Evolutionary conservation across 73 alveolate genomes (phyloP).

Genomic region (Paramecium sexaurelia): DNA sequence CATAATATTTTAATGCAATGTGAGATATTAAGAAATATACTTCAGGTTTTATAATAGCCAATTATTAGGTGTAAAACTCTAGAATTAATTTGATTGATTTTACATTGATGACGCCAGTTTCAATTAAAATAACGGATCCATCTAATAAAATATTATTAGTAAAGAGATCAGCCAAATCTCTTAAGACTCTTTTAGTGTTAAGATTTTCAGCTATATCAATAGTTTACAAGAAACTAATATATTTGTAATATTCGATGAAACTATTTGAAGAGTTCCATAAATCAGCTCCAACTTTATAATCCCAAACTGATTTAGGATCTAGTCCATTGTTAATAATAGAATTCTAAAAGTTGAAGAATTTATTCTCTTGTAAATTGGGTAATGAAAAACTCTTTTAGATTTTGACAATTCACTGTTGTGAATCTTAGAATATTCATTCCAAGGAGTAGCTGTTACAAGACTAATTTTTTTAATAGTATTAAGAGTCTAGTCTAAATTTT

Average conservation of each 20-base stretch:
- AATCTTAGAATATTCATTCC: too few relatives aligned
- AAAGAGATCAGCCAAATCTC: neutral
- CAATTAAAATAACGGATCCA: neutral
- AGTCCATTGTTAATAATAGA: neutral
- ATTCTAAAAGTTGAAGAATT: too few relatives aligned
- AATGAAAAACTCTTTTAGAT: neutral
- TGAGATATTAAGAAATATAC: too few relatives aligned
- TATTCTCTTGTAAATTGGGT: neutral
- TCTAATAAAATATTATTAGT: neutral
- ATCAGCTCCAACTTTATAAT: constrained; percentile 51
- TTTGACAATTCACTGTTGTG: too few relatives aligned
- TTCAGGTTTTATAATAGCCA: neutral
- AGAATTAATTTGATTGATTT: neutral
- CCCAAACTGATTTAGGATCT: constrained; percentile 55
- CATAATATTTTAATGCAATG: too few relatives aligned
- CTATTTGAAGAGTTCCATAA: neutral
- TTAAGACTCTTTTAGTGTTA: neutral
- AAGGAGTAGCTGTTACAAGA: too few relatives aligned
- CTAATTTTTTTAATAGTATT: too few relatives aligned
- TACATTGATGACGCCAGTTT: neutral
- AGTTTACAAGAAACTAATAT: neutral
- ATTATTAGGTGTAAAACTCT: neutral
- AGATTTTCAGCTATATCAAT: neutral
- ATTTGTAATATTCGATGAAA: neutral
- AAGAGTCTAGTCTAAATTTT: too few relatives aligned